These are phyloP conservation scores for Silene conica DNA, from an alignment of 148 eudicot species.

Conservation along the genomic window DNA sequence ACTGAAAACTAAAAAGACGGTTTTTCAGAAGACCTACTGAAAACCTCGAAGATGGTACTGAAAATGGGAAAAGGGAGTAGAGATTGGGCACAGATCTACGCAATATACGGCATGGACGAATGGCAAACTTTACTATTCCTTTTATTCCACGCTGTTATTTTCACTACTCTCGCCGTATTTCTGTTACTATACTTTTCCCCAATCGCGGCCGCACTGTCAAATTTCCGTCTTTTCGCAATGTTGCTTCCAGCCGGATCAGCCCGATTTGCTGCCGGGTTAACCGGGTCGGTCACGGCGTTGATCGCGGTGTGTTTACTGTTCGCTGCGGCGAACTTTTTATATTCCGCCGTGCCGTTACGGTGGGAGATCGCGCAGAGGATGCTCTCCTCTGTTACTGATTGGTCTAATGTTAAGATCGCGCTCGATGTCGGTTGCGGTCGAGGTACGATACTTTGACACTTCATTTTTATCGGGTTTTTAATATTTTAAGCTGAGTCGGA, in stretches of 20 bases:
- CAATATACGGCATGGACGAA: constrained; percentile 87
- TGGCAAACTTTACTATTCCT: constrained; percentile 70
- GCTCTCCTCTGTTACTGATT: constrained; percentile 56
- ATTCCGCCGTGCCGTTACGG: constrained; percentile 70
- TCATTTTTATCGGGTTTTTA: neutral
- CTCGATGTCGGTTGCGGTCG: constrained; percentile 96
- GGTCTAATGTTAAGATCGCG: constrained; percentile 69
- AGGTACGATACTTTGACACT: constrained; percentile 20
- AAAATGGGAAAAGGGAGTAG: constrained; percentile 60
- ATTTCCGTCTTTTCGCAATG: constrained; percentile 28
- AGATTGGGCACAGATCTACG: constrained; percentile 93
- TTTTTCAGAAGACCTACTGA: too few relatives aligned
- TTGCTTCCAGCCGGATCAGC: constrained; percentile 44
- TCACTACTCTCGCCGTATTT: constrained; percentile 48
- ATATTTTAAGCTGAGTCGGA: too few relatives aligned
- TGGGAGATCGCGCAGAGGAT: constrained; percentile 91
- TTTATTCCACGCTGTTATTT: constrained; percentile 45
- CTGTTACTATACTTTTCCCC: constrained; percentile 49
- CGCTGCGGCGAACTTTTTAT: constrained; percentile 69
- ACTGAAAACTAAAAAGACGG: too few relatives aligned
- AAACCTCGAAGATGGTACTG: neutral
- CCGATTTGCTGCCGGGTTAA: constrained; percentile 59
- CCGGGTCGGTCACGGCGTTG: constrained; percentile 75
- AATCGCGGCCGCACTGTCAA: constrained; percentile 29
- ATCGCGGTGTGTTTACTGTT: constrained; percentile 59